These are phyloP conservation scores for Elaeis oleifera DNA, from an alignment of 202 grass and related monocot genomes.

Conservation along the genomic window DNA sequence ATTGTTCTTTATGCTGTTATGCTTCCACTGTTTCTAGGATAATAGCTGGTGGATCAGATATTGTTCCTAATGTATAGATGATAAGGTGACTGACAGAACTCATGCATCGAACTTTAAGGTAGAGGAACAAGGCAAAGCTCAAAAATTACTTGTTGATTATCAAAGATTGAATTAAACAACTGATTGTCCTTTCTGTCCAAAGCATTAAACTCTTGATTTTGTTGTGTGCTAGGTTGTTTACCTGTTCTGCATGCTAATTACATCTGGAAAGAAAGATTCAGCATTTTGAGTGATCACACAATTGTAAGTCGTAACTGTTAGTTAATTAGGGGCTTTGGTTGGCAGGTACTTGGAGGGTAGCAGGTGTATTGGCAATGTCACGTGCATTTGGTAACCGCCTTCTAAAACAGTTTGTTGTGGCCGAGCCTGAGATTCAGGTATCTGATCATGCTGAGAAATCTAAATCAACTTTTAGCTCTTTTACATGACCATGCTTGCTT, in stretches of 20 bases:
- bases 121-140: constrained; percentile 1
- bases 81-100: background rate
- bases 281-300: background rate
- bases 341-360: constrained; percentile 85
- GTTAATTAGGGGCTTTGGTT: constrained; percentile 23
- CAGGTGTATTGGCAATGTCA: constrained; percentile 90
- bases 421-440: constrained; percentile 91
- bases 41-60: background rate
- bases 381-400: constrained; percentile 82
- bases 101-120: constrained; percentile 1
- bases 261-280: background rate
- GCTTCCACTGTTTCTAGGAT: constrained; percentile 3
- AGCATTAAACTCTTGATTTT: background rate
- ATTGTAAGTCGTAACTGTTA: background rate
- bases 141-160: background rate
- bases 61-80: background rate
- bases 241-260: background rate
- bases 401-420: constrained; percentile 79
- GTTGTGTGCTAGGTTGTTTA: background rate
- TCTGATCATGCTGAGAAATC: constrained; percentile 1
- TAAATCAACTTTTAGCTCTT: no score
- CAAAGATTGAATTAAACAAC: background rate
- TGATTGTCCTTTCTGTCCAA: background rate
- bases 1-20: no score
- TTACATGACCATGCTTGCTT: no score